Base-by-base conservation (phyloP, 805 yeast species). In the Ogataea pilisensis region DNA sequence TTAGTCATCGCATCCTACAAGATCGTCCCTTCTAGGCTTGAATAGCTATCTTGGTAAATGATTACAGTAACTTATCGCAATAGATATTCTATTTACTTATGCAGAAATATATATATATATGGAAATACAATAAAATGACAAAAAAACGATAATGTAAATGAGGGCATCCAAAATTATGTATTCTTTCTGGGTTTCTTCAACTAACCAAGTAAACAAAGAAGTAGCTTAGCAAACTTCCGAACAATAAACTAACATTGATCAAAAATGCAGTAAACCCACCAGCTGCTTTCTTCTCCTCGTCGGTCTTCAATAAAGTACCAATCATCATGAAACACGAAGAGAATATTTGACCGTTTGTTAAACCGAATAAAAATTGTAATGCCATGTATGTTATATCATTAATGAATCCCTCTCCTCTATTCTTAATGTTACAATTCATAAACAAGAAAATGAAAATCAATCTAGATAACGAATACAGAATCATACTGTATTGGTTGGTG, bases 221-320 rank as follows among this genome's bases (percentile, higher is more conserved):
- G 54, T 88, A 91, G 54, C 95, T 85, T 39, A 80, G 55, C 1
- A 88, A 45, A 44, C 95, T 81, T 4, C 99, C 99, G 2, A 72
- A 66, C 0, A 93, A 79, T 37, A 91, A 70, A 0, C 96, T 96
- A 9, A 79, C 56, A 41, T 90, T 80, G 38, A 90, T 74, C 49
- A 87, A 79, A 18, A 90, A 78, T 1, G 88, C 80, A 34, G 95
- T 82, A 58, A 90, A 85, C 3, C 97, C 97, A 34, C 96, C 96
- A 1, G 98, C 96, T 0, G 96, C 96, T 44, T 86, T 87, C 58
- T 79, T 53, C 54, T 87, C 91, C 17, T 73, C 72, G 26, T 79
- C 86, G 1, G 72, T 70, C 7, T 39, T 41, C 31, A 60, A 42
- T 29, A 57, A 36, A 2, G 44, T 43, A 8, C 62, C 59, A 24